A percentile compares a stretch with the other conserved stretches of the same genome.
These are phyloP conservation scores for Tricholoma bakamatsutake DNA, from an alignment of 768 basidiomycete genomes.

Conservation along the genomic window DNA sequence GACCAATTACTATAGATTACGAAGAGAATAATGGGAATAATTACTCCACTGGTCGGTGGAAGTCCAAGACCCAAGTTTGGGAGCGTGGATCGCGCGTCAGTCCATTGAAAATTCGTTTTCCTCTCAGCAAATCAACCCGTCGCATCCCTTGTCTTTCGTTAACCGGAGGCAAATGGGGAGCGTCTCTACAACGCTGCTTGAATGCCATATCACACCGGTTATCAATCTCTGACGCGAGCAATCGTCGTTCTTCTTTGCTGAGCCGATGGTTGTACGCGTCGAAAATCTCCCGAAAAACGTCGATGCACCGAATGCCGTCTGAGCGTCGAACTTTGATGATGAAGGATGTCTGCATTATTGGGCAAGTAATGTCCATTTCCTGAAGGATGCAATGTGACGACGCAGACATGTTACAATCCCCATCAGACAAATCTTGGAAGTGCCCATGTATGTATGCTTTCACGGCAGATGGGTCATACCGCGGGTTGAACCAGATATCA, in stretches of 20 bases:
- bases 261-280: slow-evolving; percentile 40
- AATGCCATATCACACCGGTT: slow-evolving; percentile 37
- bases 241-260: slow-evolving; percentile 33
- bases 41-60: slow-evolving; percentile 4
- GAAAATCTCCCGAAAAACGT: slow-evolving; percentile 56
- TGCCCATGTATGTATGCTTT: neutral
- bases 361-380: slow-evolving; percentile 46
- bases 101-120: slow-evolving; percentile 49
- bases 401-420: slow-evolving; percentile 37
- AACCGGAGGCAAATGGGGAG: slow-evolving; percentile 32
- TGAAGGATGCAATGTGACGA: slow-evolving; percentile 36
- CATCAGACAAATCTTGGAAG: slow-evolving; percentile 20
- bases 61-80: slow-evolving; percentile 28
- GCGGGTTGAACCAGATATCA: slow-evolving; percentile 9
- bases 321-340: slow-evolving; percentile 34
- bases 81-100: slow-evolving; percentile 30
- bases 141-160: slow-evolving; percentile 44
- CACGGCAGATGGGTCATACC: slow-evolving; percentile 2
- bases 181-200: slow-evolving; percentile 39
- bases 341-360: slow-evolving; percentile 30
- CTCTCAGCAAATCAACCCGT: slow-evolving; percentile 50
- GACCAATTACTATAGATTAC: slow-evolving; percentile 1
- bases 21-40: neutral
- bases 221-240: slow-evolving; percentile 23
- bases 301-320: slow-evolving; percentile 44